Base-by-base conservation (phyloP, 2,329 filamentous ascomycete species). In the Curvularia eragrostidis region DNA sequence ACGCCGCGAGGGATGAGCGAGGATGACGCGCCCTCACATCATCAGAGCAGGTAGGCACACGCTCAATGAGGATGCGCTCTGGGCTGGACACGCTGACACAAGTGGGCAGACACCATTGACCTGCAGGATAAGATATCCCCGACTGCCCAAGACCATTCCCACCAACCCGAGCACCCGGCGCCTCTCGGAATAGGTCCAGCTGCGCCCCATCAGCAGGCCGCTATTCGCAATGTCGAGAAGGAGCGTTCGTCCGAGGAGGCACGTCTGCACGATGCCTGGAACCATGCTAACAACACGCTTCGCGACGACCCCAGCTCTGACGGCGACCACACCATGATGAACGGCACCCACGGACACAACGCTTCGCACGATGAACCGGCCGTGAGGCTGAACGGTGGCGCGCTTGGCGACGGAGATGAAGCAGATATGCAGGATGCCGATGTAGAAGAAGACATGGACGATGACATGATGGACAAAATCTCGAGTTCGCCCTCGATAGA, bases 401-500 rank as follows among this genome's bases (percentile, higher is more conserved):
- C 70, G 5, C 69, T 68, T 19, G 76, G 72, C 39, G 74, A 71
- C 19, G 68, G 68, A 44, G 77, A 80, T 49, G 85, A 87, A 50
- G 78, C 72, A 13, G 83, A 85, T 52, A 75, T 81, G 64, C 87
- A 87, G 48, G 88, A 89, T 69, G 90, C 84, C 47, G 86, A 91
- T 61, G 80, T 79, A 32, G 84, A 86, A 59, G 90, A 58, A 19
- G 56, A 91, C 69, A 80, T 93, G 76, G 93, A 96, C 73, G 88
- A 97, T 78, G 94, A 98, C 78, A 88, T 97, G 88, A 92, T 96
- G 90, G 95, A 98, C 82, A 95, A 95, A 79, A 97, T 99, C 66
- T 98, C 94, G 71, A 98, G 93, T 79, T 98, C 94, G 71, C 95
- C 95, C 75, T 98, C 94, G 70, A 99, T 99, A 79, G 93, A 96